These are phyloP conservation scores for Leccinum obscurum DNA, from an alignment of 768 basidiomycete species.

Conservation along the genomic window DNA sequence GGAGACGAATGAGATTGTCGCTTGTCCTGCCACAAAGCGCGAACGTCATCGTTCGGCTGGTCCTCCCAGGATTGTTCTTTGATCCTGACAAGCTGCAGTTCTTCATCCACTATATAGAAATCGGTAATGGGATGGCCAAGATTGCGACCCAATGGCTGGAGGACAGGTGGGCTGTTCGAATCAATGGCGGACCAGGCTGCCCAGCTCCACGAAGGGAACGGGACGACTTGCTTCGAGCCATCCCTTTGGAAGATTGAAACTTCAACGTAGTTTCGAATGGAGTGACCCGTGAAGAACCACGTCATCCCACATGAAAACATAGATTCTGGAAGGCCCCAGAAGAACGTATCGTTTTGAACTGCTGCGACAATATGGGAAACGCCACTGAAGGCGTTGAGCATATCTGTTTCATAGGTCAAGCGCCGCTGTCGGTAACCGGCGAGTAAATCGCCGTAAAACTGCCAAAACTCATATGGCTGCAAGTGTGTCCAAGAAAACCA, in stretches of 20 bases:
- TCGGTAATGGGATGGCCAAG: background rate
- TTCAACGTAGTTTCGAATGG: background rate
- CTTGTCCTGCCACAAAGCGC: background rate
- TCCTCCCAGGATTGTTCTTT: background rate
- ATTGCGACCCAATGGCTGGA: background rate
- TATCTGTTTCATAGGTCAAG: slow-evolving; percentile 17
- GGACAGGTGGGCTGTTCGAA: background rate
- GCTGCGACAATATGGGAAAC: slow-evolving; percentile 13
- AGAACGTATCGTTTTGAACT: slow-evolving; percentile 12
- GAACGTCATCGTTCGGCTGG: background rate
- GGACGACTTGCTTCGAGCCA: slow-evolving; percentile 5
- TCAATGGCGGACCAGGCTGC: slow-evolving; percentile 8
- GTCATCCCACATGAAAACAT: slow-evolving; percentile 14
- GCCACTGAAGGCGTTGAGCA: slow-evolving; percentile 17
- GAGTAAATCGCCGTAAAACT: slow-evolving; percentile 1
- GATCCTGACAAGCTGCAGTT: background rate
- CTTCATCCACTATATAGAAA: slow-evolving; percentile 12
- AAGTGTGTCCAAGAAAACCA: slow-evolving; percentile 2
- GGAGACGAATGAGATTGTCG: background rate
- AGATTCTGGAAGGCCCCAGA: slow-evolving; percentile 20
- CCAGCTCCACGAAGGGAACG: slow-evolving; percentile 25
- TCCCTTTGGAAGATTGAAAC: slow-evolving; percentile 8
- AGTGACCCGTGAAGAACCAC: slow-evolving; percentile 6
- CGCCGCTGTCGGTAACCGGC: slow-evolving; percentile 10
- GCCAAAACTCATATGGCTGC: background rate